Evolutionary conservation across 345 rosid species (phyloP).

Genomic region (Arabis hirsuta): DNA sequence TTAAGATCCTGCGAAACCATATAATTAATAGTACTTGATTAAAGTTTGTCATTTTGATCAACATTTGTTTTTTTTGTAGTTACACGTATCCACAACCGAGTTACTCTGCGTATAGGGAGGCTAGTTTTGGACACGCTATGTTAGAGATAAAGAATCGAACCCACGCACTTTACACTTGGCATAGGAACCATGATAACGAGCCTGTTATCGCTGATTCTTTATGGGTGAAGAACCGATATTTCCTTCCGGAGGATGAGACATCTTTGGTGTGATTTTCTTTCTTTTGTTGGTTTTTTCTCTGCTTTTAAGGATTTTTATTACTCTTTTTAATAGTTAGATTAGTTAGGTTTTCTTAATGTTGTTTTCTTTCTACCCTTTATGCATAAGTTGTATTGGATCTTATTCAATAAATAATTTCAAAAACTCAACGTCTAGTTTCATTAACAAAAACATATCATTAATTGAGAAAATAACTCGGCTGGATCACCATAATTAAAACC

Average conservation of each 20-base stretch:
- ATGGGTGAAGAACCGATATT: constrained; percentile 49
- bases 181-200: constrained; percentile 57
- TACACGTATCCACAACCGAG: constrained; percentile 60
- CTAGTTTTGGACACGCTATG: constrained; percentile 65
- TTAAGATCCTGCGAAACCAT: constrained; percentile 6
- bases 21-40: background rate
- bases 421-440: background rate
- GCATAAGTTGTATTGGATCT: background rate
- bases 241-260: constrained; percentile 30
- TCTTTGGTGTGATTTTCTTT: constrained; percentile 1
- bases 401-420: background rate
- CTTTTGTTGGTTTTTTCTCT: background rate
- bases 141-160: constrained; percentile 60
- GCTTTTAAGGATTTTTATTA: background rate
- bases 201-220: constrained; percentile 47
- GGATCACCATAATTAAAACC: background rate
- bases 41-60: background rate
- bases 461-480: background rate
- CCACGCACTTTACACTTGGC: constrained; percentile 60
- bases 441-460: background rate
- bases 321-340: constrained; percentile 8
- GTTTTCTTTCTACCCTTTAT: background rate
- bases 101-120: constrained; percentile 62
- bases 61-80: constrained; percentile 23
- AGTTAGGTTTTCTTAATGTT: constrained; percentile 8